Conservation (phyloP, 495 filamentous ascomycete species). For the Tetracladium setigerum region DNA sequence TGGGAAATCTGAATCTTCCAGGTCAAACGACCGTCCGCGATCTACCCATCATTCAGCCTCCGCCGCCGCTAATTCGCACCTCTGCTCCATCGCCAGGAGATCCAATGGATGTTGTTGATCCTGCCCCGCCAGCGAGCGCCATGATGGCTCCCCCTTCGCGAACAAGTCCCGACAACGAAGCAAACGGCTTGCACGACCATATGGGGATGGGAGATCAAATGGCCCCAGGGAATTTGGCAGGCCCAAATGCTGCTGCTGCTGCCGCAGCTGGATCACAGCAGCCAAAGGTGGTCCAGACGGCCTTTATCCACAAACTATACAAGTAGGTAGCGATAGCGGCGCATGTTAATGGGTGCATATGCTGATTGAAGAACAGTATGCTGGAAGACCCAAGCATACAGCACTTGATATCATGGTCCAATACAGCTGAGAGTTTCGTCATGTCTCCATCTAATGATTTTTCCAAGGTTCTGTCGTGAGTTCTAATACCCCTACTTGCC, state of each 20-base stretch:
- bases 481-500: slow-evolving; percentile 11
- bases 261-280: slow-evolving; percentile 86
- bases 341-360: neutral
- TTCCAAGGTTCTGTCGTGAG: slow-evolving; percentile 95
- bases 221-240: slow-evolving; percentile 18
- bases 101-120: slow-evolving; percentile 22
- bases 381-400: slow-evolving; percentile 88
- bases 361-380: slow-evolving; percentile 64
- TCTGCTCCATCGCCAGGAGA: slow-evolving; percentile 18
- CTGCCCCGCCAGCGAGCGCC: slow-evolving; percentile 3
- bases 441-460: slow-evolving; percentile 97
- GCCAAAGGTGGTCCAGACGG: slow-evolving; percentile 96
- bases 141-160: slow-evolving; percentile 20
- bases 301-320: slow-evolving; percentile 99
- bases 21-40: slow-evolving; percentile 17
- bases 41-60: slow-evolving; percentile 17
- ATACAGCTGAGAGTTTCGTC: slow-evolving; percentile 90
- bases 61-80: slow-evolving; percentile 10
- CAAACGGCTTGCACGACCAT: slow-evolving; percentile 24
- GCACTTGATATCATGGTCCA: slow-evolving; percentile 94
- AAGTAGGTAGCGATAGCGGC: slow-evolving; percentile 55
- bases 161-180: slow-evolving; percentile 21
- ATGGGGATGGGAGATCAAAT: slow-evolving; percentile 20
- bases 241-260: slow-evolving; percentile 26
- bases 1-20: slow-evolving; percentile 9